phyloP scores from a whole-genome alignment of 192 early-diverging fungal species.

The Mortierella alpina region DNA sequence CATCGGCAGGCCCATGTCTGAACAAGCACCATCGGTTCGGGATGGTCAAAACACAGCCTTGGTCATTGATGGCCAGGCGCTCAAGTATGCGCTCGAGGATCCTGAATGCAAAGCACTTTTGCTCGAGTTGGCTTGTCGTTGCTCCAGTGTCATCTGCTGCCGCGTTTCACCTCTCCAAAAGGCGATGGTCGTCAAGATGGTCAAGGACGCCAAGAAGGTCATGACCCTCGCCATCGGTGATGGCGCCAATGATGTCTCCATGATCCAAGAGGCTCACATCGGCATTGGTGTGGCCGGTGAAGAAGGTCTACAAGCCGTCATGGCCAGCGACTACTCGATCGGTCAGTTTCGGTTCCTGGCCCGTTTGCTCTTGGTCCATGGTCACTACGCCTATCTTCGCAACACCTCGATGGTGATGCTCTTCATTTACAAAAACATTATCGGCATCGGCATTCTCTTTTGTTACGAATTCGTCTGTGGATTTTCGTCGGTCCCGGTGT shows the following conservation, averaged over 20 bases:
- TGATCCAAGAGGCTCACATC: constrained; percentile 86
- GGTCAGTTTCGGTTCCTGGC: constrained; percentile 76
- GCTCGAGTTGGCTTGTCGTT: constrained; percentile 65
- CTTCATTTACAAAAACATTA: constrained; percentile 83
- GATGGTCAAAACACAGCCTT: constrained; percentile 55
- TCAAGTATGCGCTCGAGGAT: constrained; percentile 66
- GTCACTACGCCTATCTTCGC: constrained; percentile 72
- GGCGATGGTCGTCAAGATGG: constrained; percentile 77
- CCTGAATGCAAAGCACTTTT: constrained; percentile 55
- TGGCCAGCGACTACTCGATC: constrained; percentile 81
- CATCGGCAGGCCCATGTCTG: constrained; percentile 1
- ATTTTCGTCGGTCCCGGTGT: constrained; percentile 77
- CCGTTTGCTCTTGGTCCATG: constrained; percentile 77
- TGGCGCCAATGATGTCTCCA: constrained; percentile 86
- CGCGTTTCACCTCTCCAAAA: constrained; percentile 84
- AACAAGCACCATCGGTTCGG: not conserved
- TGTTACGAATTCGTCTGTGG: constrained; percentile 87
- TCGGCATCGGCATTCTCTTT: constrained; percentile 75
- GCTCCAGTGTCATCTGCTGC: constrained; percentile 78
- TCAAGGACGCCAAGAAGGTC: constrained; percentile 69
- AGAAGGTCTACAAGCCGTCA: constrained; percentile 82
- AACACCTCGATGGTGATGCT: constrained; percentile 71
- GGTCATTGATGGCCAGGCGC: constrained; percentile 78
- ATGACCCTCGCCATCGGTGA: constrained; percentile 84
- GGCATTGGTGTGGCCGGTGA: constrained; percentile 82